Evolutionary conservation across 1,284 basidiomycete species (phyloP).

Genomic region (Microbotryomycetes sp.): DNA sequence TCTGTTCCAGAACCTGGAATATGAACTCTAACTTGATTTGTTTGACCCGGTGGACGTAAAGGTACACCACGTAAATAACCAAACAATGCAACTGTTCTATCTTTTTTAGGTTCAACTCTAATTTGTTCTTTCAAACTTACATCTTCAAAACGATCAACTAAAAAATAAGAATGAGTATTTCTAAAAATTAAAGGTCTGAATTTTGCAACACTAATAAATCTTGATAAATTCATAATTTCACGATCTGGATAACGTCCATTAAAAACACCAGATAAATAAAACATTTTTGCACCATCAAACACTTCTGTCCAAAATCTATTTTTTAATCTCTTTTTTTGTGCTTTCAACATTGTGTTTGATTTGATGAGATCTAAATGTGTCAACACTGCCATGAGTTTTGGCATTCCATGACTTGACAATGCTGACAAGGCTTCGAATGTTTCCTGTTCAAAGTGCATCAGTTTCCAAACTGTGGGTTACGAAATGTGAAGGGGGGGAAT

Average conservation of each 20-base stretch:
- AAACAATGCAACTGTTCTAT: slow-evolving; percentile 86
- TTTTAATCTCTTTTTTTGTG: slow-evolving; percentile 91
- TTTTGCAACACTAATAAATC: slow-evolving; percentile 95
- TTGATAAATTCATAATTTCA: slow-evolving; percentile 84
- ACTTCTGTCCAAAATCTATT: slow-evolving; percentile 99
- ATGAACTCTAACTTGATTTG: slow-evolving; percentile 74
- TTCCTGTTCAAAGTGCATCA: too few relatives aligned
- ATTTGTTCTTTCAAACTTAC: slow-evolving; percentile 82
- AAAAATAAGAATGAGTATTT: slow-evolving; percentile 88
- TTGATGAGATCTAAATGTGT: slow-evolving; percentile 97
- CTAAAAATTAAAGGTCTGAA: slow-evolving; percentile 96
- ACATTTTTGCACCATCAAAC: slow-evolving; percentile 96
- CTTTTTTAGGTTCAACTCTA: slow-evolving; percentile 75
- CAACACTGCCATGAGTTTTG: slow-evolving; percentile 94
- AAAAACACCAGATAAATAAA: slow-evolving; percentile 94
- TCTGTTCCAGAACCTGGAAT: slow-evolving; percentile 87
- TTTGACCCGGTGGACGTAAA: slow-evolving; percentile 51
- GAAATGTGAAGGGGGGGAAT: background rate
- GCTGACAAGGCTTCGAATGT: slow-evolving; percentile 98
- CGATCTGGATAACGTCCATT: slow-evolving; percentile 97
- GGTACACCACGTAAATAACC: slow-evolving; percentile 93
- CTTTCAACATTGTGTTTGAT: slow-evolving; percentile 76
- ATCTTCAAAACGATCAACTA: slow-evolving; percentile 94
- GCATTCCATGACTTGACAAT: slow-evolving; percentile 93
- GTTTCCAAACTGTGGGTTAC: too few relatives aligned